phyloP scores from a whole-genome alignment of 1,139 yeast genomes.

The Taphrina sp. region DNA sequence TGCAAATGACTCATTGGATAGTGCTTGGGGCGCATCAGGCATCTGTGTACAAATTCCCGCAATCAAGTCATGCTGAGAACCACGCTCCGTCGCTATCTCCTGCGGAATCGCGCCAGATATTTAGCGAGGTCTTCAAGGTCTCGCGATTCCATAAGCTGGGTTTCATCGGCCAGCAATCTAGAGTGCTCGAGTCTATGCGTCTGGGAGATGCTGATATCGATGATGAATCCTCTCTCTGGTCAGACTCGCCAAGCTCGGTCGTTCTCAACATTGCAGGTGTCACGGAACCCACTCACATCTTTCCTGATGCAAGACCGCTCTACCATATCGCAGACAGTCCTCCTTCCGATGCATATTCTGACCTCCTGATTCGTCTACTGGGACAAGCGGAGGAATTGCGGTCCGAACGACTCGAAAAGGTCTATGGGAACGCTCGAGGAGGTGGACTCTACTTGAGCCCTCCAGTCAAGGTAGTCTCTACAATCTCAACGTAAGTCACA shows the following conservation, averaged over 20 bases:
- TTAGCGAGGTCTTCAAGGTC: constrained; percentile 32
- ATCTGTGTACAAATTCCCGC: constrained; percentile 22
- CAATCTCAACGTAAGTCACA: constrained; percentile 5
- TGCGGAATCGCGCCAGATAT: constrained; percentile 31
- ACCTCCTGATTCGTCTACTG: constrained; percentile 24
- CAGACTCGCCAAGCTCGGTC: constrained; percentile 19
- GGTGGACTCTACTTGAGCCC: constrained; percentile 31
- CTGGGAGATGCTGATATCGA: not conserved
- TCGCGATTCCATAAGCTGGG: constrained; percentile 31
- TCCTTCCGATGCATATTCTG: constrained; percentile 31
- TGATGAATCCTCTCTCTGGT: constrained; percentile 22
- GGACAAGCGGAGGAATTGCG: constrained; percentile 29
- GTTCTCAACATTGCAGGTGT: constrained; percentile 32
- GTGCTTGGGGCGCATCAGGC: constrained; percentile 19
- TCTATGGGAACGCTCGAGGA: constrained; percentile 32
- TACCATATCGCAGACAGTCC: constrained; percentile 33
- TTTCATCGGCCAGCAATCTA: constrained; percentile 30
- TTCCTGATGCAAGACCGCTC: constrained; percentile 30
- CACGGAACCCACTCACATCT: constrained; percentile 27
- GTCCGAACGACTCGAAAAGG: constrained; percentile 16
- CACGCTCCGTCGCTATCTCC: constrained; percentile 21
- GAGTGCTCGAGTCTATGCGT: constrained; percentile 24
- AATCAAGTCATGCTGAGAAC: constrained; percentile 4
- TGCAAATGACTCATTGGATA: no score
- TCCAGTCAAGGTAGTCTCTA: constrained; percentile 17